Base-by-base conservation (phyloP, 73 alveolate species). In the Tetrahymena malaccensis region DNA sequence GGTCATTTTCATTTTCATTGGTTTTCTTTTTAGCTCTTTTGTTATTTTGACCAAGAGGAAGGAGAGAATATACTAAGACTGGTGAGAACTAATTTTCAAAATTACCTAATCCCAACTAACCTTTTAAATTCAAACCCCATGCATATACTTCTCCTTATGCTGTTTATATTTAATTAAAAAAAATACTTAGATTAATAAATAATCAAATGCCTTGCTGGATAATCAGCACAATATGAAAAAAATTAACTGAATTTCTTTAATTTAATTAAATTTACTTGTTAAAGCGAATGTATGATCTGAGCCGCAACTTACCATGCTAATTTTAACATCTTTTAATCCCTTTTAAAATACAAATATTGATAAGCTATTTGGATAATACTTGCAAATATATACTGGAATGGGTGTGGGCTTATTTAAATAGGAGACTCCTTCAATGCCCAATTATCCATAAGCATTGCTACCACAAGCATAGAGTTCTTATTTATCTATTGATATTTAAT, bases 121-220 rank as follows among this genome's bases (percentile, higher is more conserved):
- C 97, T 50, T 95, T 95, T 55, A 95, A 95, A 95, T 95, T 95
- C 85, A 95, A 89, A 89, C 97, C 97, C 97, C 97, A 95, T 11
- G 95, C 40, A 89, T 95, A 95, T 0, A 95, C 94, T 55, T 95
- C 97, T 34, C 97, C 97, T 85, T 95, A 85, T 4, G 95, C 93
- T 55, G 95, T 95, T n/a, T 85, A 31, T 94, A n/a, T 27, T 70
- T 25, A 27, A 70, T 70, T 19, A 50, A 50, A 50, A 50, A 44
- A 1, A 50, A 2, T 50, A 21, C 83, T 50, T 50, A 27, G 25
- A 9, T 19, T 19, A 50, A 50, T 2, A 50, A 13, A 15, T 19
- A 13, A 21, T 21, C 16, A 6, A 50, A 50, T 50, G 83, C n/a
- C n/a, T n/a, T n/a, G n/a, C n/a, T n/a, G n/a, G n/a, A n/a, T 5